phyloP scores from a whole-genome alignment of 1,284 basidiomycete species.

The Gymnopus androsaceus region DNA sequence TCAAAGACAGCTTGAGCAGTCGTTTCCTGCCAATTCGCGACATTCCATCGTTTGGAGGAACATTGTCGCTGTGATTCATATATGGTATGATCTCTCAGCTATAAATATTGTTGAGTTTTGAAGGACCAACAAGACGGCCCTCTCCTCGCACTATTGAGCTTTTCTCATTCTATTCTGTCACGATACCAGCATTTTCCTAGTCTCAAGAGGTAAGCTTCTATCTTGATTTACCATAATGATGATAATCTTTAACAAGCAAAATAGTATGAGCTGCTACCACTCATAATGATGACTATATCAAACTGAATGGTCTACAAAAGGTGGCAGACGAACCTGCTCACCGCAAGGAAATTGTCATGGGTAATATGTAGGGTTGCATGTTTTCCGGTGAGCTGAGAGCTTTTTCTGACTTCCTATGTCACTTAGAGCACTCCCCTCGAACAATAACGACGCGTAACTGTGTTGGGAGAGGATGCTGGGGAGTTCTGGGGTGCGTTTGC shows the following conservation, averaged over 20 bases:
- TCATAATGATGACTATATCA: constrained; percentile 60
- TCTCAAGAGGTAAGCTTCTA: background rate
- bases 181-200: background rate
- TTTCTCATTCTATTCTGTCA: constrained; percentile 47
- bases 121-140: constrained; percentile 63
- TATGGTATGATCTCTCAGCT: constrained; percentile 60
- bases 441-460: constrained; percentile 10
- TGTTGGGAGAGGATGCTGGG: constrained; percentile 13
- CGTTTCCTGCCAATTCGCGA: constrained; percentile 37
- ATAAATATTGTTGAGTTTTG: constrained; percentile 65
- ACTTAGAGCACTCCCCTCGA: background rate
- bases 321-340: constrained; percentile 54
- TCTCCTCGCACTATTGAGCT: constrained; percentile 58
- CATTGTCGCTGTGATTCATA: constrained; percentile 42
- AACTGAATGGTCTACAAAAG: constrained; percentile 64
- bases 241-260: background rate
- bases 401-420: constrained; percentile 6
- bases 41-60: constrained; percentile 64
- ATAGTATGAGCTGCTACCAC: constrained; percentile 77
- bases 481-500: constrained; percentile 9
- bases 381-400: constrained; percentile 39
- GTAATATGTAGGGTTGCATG: constrained; percentile 59
- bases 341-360: constrained; percentile 74
- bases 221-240: background rate
- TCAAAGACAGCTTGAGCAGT: constrained; percentile 65